Evolutionary conservation across 352 stramenopile genomes (phyloP), one percentile per base, ranked within the genome.

Genomic region (Phytophthora capsici): DNA sequence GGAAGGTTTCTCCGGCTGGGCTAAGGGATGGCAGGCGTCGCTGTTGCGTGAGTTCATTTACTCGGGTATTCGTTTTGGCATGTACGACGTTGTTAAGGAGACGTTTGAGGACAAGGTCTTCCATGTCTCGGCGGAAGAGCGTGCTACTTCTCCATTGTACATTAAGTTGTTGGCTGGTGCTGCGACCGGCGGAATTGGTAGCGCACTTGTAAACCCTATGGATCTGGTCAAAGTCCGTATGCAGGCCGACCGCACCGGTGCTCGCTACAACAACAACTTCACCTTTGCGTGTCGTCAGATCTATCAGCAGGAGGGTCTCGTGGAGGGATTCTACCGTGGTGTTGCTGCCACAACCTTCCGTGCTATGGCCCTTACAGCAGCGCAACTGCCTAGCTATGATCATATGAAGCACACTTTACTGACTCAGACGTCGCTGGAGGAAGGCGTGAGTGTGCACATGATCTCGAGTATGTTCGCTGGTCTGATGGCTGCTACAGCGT

Each of bases 171-270:
- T 84, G 10, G 76, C 80, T 0, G 85, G 85, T 9, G 79, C 86
- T 12, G 85, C 80, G 5, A 84, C 82, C 0, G 85, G 86, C 0
- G 81, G 68, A 1, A 69, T 94, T 19, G 87, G 85, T 19, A 86
- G 76, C 26, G 79, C 79, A 23, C 71, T 95, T 2, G 80, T 86
- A 44, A 95, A 90, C 66, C 87, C 87, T 4, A 88, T 87, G 71
- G 87, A 95, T 44, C 67, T 95, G 17, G 73, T 89, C 23, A 91
- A 93, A 49, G 78, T 91, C 25, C 84, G 87, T 47, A 90, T 93
- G 80, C 87, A 95, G 53, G 80, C 78, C 10, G 84, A 91, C 46
- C 78, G 75, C 46, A 82, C 78, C 4, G 80, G 80, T 20, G 69
- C 63, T 32, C 76, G 80, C 20, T 93, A 94, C 71, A 56, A 77